These are phyloP conservation scores for Saturnispora dispora DNA, from an alignment of 805 yeast genomes.

Conservation along the genomic window DNA sequence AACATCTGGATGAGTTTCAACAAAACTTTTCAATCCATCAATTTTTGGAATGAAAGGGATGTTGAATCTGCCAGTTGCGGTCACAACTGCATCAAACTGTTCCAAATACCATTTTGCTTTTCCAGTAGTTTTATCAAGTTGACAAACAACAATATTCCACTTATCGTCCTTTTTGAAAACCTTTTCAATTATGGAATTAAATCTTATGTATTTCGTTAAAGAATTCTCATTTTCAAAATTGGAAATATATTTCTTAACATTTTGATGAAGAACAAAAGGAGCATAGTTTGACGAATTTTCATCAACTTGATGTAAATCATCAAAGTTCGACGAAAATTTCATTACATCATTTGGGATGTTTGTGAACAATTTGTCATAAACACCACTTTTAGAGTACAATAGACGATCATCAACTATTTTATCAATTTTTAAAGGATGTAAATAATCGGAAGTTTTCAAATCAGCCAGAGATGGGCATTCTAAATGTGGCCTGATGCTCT, in stretches of 20 bases:
- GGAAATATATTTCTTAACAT: constrained; percentile 15
- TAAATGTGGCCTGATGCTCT: constrained; percentile 9
- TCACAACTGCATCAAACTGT: constrained; percentile 34
- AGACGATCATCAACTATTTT: neutral
- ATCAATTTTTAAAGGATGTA: neutral
- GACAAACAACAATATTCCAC: constrained; percentile 27
- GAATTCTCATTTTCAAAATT: constrained; percentile 21
- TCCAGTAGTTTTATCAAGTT: constrained; percentile 7
- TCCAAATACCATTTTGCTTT: constrained; percentile 33
- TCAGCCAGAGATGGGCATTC: constrained; percentile 2
- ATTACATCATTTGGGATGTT: constrained; percentile 33
- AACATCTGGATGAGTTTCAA: constrained; percentile 24
- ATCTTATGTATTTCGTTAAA: constrained; percentile 26
- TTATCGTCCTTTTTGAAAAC: constrained; percentile 19
- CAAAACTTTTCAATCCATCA: constrained; percentile 27
- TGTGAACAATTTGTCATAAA: constrained; percentile 32
- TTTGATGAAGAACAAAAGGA: constrained; percentile 17
- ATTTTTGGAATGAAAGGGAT: constrained; percentile 33
- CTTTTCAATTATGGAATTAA: constrained; percentile 29
- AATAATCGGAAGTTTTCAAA: neutral
- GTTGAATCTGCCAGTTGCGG: constrained; percentile 33
- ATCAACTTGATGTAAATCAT: constrained; percentile 5
- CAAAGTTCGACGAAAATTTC: constrained; percentile 30
- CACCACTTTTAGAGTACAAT: constrained; percentile 14
- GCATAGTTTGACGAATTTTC: constrained; percentile 11